These are phyloP conservation scores for Blastocystis sp. DNA, from an alignment of 352 stramenopile genomes.

Conservation along the genomic window DNA sequence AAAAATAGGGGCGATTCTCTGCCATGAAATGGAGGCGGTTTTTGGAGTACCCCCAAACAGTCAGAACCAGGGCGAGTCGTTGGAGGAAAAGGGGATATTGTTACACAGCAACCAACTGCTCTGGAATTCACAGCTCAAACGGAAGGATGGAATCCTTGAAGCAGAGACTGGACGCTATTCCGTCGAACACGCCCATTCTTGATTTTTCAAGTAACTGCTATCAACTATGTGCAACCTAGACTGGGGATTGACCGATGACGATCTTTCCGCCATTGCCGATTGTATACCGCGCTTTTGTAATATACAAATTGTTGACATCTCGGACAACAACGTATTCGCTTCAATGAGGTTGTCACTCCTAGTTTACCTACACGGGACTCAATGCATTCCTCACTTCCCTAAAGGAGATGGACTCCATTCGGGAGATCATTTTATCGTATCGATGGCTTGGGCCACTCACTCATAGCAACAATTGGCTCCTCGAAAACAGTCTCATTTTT, in stretches of 20 bases:
- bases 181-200: not conserved
- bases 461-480: slow-evolving; percentile 50
- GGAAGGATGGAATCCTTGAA: too few species aligned
- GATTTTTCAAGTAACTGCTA: slow-evolving; percentile 33
- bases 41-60: too few species aligned
- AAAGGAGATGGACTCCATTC: not conserved
- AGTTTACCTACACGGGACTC: slow-evolving; percentile 23
- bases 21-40: too few species aligned
- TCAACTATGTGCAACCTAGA: not conserved
- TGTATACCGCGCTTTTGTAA: not conserved
- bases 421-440: slow-evolving; percentile 39
- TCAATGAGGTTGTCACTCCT: not conserved
- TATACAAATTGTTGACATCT: slow-evolving; percentile 22
- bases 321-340: slow-evolving; percentile 38
- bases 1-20: too few species aligned
- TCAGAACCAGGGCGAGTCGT: too few species aligned
- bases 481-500: slow-evolving; percentile 34
- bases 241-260: slow-evolving; percentile 4
- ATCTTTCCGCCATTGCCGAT: slow-evolving; percentile 1
- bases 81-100: too few species aligned
- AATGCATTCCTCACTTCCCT: not conserved
- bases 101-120: too few species aligned
- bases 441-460: not conserved
- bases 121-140: too few species aligned
- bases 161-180: too few species aligned